phyloP scores from a whole-genome alignment of 305 asterid genomes.

The Ajuga reptans region DNA sequence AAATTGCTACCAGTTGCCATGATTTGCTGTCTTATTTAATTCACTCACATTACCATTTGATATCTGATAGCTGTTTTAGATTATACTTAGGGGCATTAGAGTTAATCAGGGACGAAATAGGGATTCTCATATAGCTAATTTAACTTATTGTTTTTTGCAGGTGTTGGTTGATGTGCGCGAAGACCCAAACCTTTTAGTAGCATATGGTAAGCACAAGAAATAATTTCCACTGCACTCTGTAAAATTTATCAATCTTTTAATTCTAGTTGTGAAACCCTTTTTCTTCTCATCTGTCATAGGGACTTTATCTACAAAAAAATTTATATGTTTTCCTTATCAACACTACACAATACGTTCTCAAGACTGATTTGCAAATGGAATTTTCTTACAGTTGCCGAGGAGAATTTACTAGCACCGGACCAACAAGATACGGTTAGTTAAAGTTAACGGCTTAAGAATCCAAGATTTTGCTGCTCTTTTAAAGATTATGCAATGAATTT shows the following conservation, averaged over 20 bases:
- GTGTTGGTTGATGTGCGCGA: slow-evolving; percentile 63
- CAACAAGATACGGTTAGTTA: slow-evolving; percentile 51
- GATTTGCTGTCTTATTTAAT: background rate
- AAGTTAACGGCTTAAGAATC: background rate
- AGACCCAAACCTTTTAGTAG: slow-evolving; percentile 83
- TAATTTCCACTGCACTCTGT: background rate
- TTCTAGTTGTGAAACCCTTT: background rate
- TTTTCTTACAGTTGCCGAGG: slow-evolving; percentile 75
- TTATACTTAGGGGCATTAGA: background rate
- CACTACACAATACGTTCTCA: background rate
- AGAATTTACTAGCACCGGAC: slow-evolving; percentile 52
- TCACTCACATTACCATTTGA: background rate
- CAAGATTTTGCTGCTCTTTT: background rate
- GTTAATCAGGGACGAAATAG: background rate
- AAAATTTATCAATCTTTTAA: background rate
- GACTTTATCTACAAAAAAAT: background rate
- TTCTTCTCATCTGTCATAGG: background rate
- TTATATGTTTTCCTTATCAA: background rate
- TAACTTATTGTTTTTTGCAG: slow-evolving; percentile 32
- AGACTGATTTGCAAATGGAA: background rate
- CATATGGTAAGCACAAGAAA: slow-evolving; percentile 54
- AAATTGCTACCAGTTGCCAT: background rate
- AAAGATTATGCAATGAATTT: background rate
- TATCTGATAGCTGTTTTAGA: background rate
- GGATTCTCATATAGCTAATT: background rate